Evolutionary conservation across 257 asterid species (phyloP).

Genomic region (Penstemon davidsonii): DNA sequence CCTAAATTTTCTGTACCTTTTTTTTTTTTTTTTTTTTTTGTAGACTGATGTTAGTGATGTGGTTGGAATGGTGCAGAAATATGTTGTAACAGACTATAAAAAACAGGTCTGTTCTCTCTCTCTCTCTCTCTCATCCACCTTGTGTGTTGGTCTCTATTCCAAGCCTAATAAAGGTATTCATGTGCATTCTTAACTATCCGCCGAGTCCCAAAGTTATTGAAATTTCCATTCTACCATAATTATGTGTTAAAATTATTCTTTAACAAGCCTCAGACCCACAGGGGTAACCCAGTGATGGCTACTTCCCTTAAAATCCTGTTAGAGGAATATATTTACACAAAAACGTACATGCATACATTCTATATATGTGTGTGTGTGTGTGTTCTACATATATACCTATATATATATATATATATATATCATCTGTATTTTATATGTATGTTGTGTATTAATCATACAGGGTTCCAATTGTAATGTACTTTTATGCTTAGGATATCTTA

Average conservation of each 20-base stretch:
- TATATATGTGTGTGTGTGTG: not conserved
- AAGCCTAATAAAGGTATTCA: not conserved
- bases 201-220: not conserved
- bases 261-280: too few relatives aligned
- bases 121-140: conserved; percentile 1
- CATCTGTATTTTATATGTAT: too few relatives aligned
- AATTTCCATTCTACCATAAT: not conserved
- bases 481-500: too few relatives aligned
- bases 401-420: too few relatives aligned
- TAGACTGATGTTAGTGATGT: conserved; percentile 79
- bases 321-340: too few relatives aligned
- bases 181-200: not conserved
- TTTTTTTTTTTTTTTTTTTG: conserved; percentile 32
- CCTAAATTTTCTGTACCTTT: conserved; percentile 21
- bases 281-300: too few relatives aligned
- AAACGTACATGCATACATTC: too few relatives aligned
- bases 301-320: too few relatives aligned
- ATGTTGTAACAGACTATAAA: conserved; percentile 68
- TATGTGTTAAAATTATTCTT: too few relatives aligned
- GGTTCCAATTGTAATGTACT: too few relatives aligned
- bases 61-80: conserved; percentile 60
- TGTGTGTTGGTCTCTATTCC: not conserved
- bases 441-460: too few relatives aligned
- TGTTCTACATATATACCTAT: too few relatives aligned
- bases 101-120: conserved; percentile 59